A percentile compares a stretch with the other conserved stretches of the same genome.
phyloP scores from a whole-genome alignment of 176 grass and related monocot genomes.

The Alopecurus myosuroides region DNA sequence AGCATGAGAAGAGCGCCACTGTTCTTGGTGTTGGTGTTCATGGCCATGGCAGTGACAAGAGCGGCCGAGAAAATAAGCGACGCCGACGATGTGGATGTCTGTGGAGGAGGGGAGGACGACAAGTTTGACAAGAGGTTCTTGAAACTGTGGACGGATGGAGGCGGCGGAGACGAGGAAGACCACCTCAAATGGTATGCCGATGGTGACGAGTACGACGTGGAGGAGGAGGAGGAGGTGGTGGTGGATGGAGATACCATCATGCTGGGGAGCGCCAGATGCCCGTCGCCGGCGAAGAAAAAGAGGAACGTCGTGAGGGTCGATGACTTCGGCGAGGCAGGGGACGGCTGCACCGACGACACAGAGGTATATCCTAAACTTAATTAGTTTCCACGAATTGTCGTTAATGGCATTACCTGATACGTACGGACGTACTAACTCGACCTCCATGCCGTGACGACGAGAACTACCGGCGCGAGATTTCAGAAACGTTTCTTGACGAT shows the following conservation, averaged over 20 bases:
- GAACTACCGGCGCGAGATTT: not conserved
- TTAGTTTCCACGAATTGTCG: not conserved
- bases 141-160: conserved; percentile 12
- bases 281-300: not conserved
- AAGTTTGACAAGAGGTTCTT: not conserved
- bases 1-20: not conserved
- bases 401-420: not conserved
- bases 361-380: conserved; percentile 21
- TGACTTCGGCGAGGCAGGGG: conserved; percentile 63
- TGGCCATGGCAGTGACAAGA: not conserved
- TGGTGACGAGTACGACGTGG: not conserved
- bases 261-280: not conserved
- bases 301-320: conserved; percentile 76
- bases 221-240: fast-evolving
- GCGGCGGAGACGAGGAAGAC: not conserved
- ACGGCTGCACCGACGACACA: conserved; percentile 78
- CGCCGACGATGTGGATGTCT: not conserved
- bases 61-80: not conserved
- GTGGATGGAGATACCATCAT: not conserved
- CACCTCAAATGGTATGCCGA: not conserved
- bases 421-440: not conserved
- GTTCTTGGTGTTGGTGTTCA: not conserved
- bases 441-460: not conserved
- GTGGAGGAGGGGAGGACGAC: not conserved
- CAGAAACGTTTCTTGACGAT: not conserved